Evolutionary conservation across 2,329 filamentous ascomycete species (phyloP).

Genomic region (Coniella lustricola): DNA sequence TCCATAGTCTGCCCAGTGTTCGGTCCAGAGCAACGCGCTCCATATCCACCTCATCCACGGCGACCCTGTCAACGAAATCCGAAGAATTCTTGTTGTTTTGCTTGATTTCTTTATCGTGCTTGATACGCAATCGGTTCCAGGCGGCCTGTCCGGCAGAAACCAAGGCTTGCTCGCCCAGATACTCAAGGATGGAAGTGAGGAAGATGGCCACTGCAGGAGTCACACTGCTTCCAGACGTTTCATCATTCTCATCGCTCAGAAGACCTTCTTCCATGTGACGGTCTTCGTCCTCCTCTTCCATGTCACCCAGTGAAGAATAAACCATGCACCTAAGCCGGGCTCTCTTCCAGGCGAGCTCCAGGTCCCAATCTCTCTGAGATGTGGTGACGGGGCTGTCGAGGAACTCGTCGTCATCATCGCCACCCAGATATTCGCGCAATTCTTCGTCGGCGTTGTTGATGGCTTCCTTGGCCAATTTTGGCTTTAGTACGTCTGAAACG

Average conservation of each 20-base stretch:
- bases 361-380: constrained; percentile 63
- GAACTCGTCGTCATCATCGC: constrained; percentile 66
- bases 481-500: constrained; percentile 79
- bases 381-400: constrained; percentile 45
- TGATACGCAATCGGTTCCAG: constrained; percentile 56
- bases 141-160: constrained; percentile 83
- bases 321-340: constrained; percentile 95
- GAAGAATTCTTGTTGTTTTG: constrained; percentile 40
- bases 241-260: constrained; percentile 52
- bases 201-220: constrained; percentile 94
- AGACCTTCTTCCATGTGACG: constrained; percentile 76
- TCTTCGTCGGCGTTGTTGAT: constrained; percentile 33
- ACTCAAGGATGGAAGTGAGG: constrained; percentile 88
- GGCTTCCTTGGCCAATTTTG: constrained; percentile 69
- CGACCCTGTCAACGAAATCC: constrained; percentile 55
- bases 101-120: constrained; percentile 52
- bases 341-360: constrained; percentile 91
- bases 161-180: constrained; percentile 84
- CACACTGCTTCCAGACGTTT: constrained; percentile 57
- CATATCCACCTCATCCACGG: constrained; percentile 88
- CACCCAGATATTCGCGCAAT: constrained; percentile 78
- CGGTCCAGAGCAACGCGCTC: constrained; percentile 88
- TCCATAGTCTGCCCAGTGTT: constrained; percentile 83
- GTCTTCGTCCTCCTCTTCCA: constrained; percentile 97
- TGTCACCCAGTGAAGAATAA: constrained; percentile 89